Percentiles rank a stretch among this genome's conserved stretches.
Conservation (phyloP, 2,329 filamentous ascomycete genomes). For the Alternaria angustiovoidea region DNA sequence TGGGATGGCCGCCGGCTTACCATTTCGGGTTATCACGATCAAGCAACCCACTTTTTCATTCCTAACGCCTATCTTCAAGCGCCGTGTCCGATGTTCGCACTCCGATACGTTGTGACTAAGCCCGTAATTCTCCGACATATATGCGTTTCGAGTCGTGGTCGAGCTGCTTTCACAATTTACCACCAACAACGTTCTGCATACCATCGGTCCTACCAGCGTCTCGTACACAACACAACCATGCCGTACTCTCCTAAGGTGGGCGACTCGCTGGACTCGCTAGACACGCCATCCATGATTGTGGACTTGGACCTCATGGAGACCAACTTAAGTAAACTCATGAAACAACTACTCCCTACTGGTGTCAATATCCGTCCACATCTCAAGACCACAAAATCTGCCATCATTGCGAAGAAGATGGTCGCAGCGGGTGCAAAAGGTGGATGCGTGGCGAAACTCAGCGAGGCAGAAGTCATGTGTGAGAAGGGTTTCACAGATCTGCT, state of each 20-base stretch:
- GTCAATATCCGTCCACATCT: conserved; percentile 60
- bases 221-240: conserved; percentile 22
- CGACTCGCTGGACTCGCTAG: conserved; percentile 55
- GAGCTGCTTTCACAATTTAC: not conserved
- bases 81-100: conserved; percentile 11
- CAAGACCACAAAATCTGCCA: conserved; percentile 62
- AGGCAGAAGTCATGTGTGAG: conserved; percentile 49
- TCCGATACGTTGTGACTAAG: not conserved
- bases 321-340: conserved; percentile 60
- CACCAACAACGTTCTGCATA: not conserved
- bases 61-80: conserved; percentile 9
- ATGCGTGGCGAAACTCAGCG: conserved; percentile 62
- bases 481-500: conserved; percentile 60
- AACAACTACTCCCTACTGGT: conserved; percentile 56
- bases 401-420: conserved; percentile 56
- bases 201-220: not conserved
- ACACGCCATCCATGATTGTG: conserved; percentile 66
- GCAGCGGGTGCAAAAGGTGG: conserved; percentile 60
- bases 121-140: not conserved
- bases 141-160: not conserved
- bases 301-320: conserved; percentile 61
- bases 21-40: conserved; percentile 13
- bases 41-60: conserved; percentile 5
- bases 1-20: conserved; percentile 21
- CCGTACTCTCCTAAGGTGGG: conserved; percentile 55